Conservation (phyloP, 768 basidiomycete genomes). For the Lactarius vividus region DNA sequence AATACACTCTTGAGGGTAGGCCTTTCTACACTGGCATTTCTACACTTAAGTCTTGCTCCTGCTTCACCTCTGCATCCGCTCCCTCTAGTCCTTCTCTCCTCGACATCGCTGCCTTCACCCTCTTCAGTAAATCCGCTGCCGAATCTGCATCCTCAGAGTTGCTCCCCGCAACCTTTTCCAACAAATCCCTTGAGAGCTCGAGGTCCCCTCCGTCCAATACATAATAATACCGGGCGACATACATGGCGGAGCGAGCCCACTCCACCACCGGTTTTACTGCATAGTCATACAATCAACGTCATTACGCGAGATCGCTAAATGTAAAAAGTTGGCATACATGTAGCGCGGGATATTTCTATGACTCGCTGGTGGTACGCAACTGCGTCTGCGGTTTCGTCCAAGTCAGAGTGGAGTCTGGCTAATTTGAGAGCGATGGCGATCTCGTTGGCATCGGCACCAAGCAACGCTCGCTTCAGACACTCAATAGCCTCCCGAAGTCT, state of each 20-base stretch:
- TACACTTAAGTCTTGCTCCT: constrained; percentile 7
- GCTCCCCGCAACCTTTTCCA: constrained; percentile 51
- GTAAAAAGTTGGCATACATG: constrained; percentile 43
- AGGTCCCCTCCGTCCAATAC: constrained; percentile 60
- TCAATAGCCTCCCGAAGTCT: constrained; percentile 89
- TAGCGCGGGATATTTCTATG: constrained; percentile 66
- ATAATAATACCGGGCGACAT: constrained; percentile 79
- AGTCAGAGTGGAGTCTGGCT: constrained; percentile 63
- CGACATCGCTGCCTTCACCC: constrained; percentile 24
- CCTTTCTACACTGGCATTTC: constrained; percentile 18
- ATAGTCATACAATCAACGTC: constrained; percentile 31
- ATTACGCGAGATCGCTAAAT: background rate
- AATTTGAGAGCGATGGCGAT: constrained; percentile 69
- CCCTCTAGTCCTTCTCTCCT: constrained; percentile 14
- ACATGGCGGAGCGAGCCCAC: constrained; percentile 80
- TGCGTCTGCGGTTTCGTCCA: constrained; percentile 67
- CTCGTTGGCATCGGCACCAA: constrained; percentile 75
- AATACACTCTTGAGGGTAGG: constrained; percentile 30
- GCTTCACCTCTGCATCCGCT: constrained; percentile 10
- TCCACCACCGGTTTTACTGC: constrained; percentile 70
- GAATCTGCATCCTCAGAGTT: constrained; percentile 27
- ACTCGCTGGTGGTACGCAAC: constrained; percentile 79
- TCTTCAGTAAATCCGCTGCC: constrained; percentile 26
- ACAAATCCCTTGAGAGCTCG: constrained; percentile 66
- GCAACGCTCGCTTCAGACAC: constrained; percentile 86